Conservation (phyloP, 176 grass and related monocot species). For the Ananas comosus region DNA sequence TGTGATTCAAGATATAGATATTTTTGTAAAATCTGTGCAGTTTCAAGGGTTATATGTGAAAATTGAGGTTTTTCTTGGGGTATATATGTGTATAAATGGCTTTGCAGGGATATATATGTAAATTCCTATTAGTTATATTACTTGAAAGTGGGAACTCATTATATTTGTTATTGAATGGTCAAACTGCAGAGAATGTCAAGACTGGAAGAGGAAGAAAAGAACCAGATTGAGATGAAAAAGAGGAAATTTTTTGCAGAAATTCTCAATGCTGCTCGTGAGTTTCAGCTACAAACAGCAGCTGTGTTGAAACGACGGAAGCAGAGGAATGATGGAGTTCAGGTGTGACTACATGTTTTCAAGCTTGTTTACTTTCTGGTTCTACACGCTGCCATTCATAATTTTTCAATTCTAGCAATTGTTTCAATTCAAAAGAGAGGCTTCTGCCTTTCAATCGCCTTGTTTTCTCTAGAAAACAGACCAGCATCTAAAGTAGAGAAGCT, state of each 20-base stretch:
- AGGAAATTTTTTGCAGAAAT: conserved; percentile 97
- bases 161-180: conserved; percentile 12
- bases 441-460: too few species aligned
- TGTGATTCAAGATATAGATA: too few species aligned
- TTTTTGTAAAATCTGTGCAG: too few species aligned
- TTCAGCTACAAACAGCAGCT: conserved; percentile 54
- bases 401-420: background rate
- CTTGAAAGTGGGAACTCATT: conserved; percentile 1
- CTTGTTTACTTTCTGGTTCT: background rate
- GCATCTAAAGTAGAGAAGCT: too few species aligned
- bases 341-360: conserved; percentile 22
- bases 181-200: conserved; percentile 71
- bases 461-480: too few species aligned
- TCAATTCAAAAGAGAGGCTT: background rate
- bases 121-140: background rate
- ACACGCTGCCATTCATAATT: background rate
- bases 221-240: conserved; percentile 66
- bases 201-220: conserved; percentile 95
- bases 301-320: conserved; percentile 85
- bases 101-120: too few species aligned
- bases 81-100: too few species aligned
- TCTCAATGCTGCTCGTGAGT: conserved; percentile 89
- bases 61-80: too few species aligned
- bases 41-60: too few species aligned
- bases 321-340: conserved; percentile 91